Percentiles rank a stretch among this genome's conserved stretches.
These are phyloP conservation scores for Singerocomus inundabilis DNA, from an alignment of 1,284 basidiomycete genomes.

Conservation along the genomic window DNA sequence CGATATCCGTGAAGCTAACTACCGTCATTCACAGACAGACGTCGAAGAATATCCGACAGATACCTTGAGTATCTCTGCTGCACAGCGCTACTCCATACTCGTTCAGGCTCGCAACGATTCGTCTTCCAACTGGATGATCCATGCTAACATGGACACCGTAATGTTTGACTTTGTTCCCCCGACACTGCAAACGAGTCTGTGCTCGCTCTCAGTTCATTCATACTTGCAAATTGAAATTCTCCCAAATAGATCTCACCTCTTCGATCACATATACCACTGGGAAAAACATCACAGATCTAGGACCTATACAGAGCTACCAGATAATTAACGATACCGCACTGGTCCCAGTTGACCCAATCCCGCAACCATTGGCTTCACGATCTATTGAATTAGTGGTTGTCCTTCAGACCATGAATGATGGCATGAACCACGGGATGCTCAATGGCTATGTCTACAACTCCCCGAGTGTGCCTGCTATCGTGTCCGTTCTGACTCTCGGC, in stretches of 20 bases:
- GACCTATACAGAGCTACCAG: conserved; percentile 51
- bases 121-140: conserved; percentile 81
- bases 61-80: conserved; percentile 72
- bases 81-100: conserved; percentile 92
- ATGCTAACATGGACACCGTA: conserved; percentile 82
- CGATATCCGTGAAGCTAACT: background rate
- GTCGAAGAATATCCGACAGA: conserved; percentile 70
- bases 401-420: conserved; percentile 77
- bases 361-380: conserved; percentile 43
- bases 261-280: conserved; percentile 64
- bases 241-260: conserved; percentile 67
- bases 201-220: background rate
- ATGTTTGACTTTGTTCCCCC: conserved; percentile 86
- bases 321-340: conserved; percentile 62
- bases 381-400: conserved; percentile 55
- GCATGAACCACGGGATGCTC: conserved; percentile 76
- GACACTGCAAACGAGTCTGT: conserved; percentile 70
- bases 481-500: conserved; percentile 77
- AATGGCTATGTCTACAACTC: conserved; percentile 70
- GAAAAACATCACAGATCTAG: conserved; percentile 49
- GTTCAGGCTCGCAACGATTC: conserved; percentile 89
- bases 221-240: background rate
- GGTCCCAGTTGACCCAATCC: conserved; percentile 50
- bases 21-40: conserved; percentile 56
- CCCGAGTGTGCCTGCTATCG: conserved; percentile 69